phyloP scores from a whole-genome alignment of 768 basidiomycete genomes.

The Leucosporidium scottii region DNA sequence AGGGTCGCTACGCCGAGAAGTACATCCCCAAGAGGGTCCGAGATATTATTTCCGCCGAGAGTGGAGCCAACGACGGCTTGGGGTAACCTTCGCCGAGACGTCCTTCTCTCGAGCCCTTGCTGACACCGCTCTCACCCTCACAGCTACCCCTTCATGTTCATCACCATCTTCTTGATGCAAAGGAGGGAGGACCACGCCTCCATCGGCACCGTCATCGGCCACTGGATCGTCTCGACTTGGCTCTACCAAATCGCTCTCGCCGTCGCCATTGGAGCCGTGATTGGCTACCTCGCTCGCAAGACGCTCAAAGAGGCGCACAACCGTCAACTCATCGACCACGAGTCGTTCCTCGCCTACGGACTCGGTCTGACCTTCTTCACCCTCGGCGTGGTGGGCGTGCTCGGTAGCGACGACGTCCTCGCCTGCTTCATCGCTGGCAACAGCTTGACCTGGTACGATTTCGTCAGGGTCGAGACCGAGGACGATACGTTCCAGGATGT shows the following conservation, averaged over 20 bases:
- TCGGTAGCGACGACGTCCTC: constrained; percentile 47
- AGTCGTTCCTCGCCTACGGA: constrained; percentile 40
- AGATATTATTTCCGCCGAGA: constrained; percentile 43
- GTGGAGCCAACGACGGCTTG: constrained; percentile 47
- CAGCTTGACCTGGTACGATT: constrained; percentile 27
- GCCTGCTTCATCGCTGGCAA: constrained; percentile 43
- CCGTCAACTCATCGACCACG: constrained; percentile 43
- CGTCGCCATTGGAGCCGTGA: constrained; percentile 40
- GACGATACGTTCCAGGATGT: constrained; percentile 37
- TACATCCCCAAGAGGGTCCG: constrained; percentile 44
- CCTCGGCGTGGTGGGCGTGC: constrained; percentile 41
- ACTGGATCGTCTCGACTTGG: constrained; percentile 41
- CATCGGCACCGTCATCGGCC: constrained; percentile 40
- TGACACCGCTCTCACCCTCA: too few relatives aligned
- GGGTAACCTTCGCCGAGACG: too few relatives aligned
- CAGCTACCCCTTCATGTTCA: constrained; percentile 45
- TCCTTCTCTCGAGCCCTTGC: too few relatives aligned
- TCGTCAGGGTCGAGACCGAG: constrained; percentile 26
- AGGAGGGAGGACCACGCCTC: constrained; percentile 33
- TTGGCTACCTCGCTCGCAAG: constrained; percentile 43
- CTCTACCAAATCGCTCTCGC: constrained; percentile 44
- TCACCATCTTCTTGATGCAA: constrained; percentile 43
- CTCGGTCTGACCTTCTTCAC: constrained; percentile 33
- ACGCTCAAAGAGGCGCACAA: constrained; percentile 40
- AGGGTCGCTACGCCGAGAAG: constrained; percentile 45